Conservation (phyloP, 306 rosid genomes). For the Sesbania bispinosa region DNA sequence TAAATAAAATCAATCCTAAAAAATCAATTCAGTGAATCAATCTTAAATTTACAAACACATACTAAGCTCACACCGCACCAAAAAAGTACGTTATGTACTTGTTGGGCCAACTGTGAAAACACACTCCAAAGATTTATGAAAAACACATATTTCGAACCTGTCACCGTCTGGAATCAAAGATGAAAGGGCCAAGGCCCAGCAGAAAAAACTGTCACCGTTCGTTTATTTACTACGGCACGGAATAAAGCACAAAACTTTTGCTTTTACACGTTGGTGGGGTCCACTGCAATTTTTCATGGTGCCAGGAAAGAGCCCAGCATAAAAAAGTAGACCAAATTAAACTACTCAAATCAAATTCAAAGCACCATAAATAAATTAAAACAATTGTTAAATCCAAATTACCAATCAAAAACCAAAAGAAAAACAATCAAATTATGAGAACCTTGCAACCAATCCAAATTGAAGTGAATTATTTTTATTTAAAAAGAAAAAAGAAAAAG, state of each 20-base stretch:
- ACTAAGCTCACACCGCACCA: no score
- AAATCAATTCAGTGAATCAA: no score
- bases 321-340: background rate
- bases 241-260: slow-evolving; percentile 12
- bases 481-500: background rate
- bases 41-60: no score
- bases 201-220: slow-evolving; percentile 4
- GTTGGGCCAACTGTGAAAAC: no score
- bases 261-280: slow-evolving; percentile 17
- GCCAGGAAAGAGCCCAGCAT: background rate
- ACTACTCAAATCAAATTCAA: no score
- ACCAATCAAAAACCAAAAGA: background rate
- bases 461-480: background rate
- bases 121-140: no score
- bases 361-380: background rate
- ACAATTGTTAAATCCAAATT: background rate
- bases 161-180: no score
- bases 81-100: no score
- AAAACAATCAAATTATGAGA: background rate
- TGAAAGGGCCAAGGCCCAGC: no score
- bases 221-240: background rate
- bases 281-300: no score
- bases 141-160: no score
- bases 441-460: background rate
- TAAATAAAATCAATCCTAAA: no score